phyloP scores from a whole-genome alignment of 2,329 filamentous ascomycete genomes.

The Claviceps sp. region DNA sequence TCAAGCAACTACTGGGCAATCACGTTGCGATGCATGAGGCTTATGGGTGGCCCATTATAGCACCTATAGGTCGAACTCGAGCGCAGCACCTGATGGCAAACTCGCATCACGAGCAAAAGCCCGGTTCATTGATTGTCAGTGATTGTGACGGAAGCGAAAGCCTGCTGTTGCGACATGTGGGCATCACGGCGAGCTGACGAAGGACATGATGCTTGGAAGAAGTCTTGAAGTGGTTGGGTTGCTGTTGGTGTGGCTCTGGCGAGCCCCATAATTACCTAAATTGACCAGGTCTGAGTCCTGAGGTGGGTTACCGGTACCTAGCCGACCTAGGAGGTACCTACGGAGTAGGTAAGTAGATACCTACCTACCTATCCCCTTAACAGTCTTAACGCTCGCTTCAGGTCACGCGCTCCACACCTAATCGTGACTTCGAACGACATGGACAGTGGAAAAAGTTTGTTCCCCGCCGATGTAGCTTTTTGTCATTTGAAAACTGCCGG shows the following conservation, averaged over 20 bases:
- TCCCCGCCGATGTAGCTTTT: too few relatives aligned
- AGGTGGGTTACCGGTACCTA: background rate
- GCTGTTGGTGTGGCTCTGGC: background rate
- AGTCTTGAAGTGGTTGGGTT: background rate
- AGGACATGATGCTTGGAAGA: background rate
- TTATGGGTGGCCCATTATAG: background rate
- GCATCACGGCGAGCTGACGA: background rate
- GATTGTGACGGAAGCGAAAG: background rate
- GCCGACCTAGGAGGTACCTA: too few relatives aligned
- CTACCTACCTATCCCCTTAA: too few relatives aligned
- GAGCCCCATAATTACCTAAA: background rate
- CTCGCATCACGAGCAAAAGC: background rate
- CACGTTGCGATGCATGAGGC: slow-evolving; percentile 1
- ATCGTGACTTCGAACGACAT: too few relatives aligned
- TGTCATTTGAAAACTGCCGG: too few relatives aligned
- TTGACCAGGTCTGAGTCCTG: background rate
- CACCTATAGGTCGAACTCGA: background rate
- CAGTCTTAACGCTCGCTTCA: too few relatives aligned
- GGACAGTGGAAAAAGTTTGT: too few relatives aligned
- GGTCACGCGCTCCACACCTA: too few relatives aligned
- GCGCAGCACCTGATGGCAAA: background rate
- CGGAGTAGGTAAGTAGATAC: too few relatives aligned
- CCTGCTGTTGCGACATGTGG: background rate
- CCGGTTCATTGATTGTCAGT: background rate
- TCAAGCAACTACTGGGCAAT: background rate